Percentiles rank a stretch among this genome's conserved stretches.
Conservation (phyloP, 345 rosid genomes). For the Arabis alpina region DNA sequence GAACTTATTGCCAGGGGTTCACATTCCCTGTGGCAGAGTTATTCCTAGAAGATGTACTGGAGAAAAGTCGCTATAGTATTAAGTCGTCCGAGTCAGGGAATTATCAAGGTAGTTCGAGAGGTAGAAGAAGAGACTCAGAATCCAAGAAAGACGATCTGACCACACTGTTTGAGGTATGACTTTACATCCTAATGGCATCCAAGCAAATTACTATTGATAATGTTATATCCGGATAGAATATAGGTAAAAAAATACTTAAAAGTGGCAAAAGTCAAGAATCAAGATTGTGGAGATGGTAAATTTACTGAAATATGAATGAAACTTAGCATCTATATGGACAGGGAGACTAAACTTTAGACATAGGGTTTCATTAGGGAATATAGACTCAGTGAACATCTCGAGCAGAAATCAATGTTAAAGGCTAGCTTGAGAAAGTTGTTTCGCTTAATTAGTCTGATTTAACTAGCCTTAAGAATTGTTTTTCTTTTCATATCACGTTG, state of each 20-base stretch:
- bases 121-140: constrained; percentile 75
- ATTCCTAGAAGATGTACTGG: constrained; percentile 86
- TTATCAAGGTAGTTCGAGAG: constrained; percentile 73
- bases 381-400: background rate
- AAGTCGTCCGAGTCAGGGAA: constrained; percentile 64
- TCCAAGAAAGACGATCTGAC: constrained; percentile 72
- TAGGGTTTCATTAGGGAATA: background rate
- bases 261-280: background rate
- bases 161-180: constrained; percentile 75
- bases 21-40: constrained; percentile 88
- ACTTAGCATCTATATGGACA: background rate
- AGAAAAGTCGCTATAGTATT: constrained; percentile 70
- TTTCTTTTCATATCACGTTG: constrained; percentile 1
- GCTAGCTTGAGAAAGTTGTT: background rate
- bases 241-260: background rate
- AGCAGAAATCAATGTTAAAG: background rate
- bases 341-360: background rate
- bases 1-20: constrained; percentile 63
- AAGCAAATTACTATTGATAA: background rate
- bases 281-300: constrained; percentile 1
- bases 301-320: background rate
- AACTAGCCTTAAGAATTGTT: constrained; percentile 2
- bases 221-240: background rate
- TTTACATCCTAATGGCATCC: constrained; percentile 3
- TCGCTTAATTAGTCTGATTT: background rate